Evolutionary conservation across 306 rosid genomes (phyloP).

Genomic region (Pterocarpus santalinus): DNA sequence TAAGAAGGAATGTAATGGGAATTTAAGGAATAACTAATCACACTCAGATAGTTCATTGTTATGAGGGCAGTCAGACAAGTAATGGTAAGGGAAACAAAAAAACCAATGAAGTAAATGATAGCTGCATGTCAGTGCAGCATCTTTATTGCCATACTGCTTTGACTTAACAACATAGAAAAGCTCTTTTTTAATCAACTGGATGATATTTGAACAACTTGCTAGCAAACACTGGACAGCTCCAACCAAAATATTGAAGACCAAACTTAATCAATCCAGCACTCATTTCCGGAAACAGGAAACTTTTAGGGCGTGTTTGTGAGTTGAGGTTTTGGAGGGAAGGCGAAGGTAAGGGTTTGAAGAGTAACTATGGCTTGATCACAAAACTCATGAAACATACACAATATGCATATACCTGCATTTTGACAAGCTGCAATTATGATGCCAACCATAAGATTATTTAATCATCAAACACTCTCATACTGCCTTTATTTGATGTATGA

Average conservation of each 20-base stretch:
- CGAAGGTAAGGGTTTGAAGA: no score
- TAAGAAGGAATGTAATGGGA: slow-evolving; percentile 17
- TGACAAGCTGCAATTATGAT: slow-evolving; percentile 25
- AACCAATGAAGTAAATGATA: slow-evolving; percentile 18
- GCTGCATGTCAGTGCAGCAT: slow-evolving; percentile 44
- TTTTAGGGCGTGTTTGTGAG: neutral
- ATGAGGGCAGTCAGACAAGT: slow-evolving; percentile 24
- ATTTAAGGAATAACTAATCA: neutral
- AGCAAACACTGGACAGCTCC: slow-evolving; percentile 27
- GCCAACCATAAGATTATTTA: slow-evolving; percentile 10
- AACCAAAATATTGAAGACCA: slow-evolving; percentile 12
- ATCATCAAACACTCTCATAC: slow-evolving; percentile 11
- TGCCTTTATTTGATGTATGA: slow-evolving; percentile 12
- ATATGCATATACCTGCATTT: slow-evolving; percentile 4
- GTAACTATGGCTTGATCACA: neutral
- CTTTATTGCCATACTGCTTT: slow-evolving; percentile 15
- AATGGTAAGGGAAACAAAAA: slow-evolving; percentile 6
- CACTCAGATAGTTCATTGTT: neutral
- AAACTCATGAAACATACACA: slow-evolving; percentile 1
- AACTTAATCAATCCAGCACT: slow-evolving; percentile 26
- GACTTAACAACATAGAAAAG: no score
- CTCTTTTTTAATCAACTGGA: no score
- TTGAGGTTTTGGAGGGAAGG: no score
- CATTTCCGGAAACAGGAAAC: slow-evolving; percentile 26
- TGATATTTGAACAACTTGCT: neutral